Base-by-base conservation (phyloP, 1,284 basidiomycete species). In the Spongispora temasekensis region DNA sequence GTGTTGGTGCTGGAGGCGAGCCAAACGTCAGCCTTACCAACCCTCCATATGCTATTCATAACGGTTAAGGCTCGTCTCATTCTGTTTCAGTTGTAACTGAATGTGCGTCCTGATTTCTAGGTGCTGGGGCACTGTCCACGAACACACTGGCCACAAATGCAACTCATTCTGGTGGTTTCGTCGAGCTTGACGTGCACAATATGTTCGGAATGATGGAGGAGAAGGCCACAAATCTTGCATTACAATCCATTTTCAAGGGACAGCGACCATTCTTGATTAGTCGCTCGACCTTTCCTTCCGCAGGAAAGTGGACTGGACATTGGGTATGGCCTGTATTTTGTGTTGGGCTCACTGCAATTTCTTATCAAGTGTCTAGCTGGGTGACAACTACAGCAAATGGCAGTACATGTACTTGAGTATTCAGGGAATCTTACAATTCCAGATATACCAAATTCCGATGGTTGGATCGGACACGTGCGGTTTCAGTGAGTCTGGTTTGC, bases 401-500 rank as follows among this genome's bases (percentile, higher is more conserved):
- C 71, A 83, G 53, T 89, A 87, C 75, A 77, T 88, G 77, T 75
- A 81, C 50, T 72, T 81, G 64, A 82, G 75, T 46, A 85, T 87
- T 64, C 83, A 89, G 72, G 90, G 89, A 7, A 76, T 89, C 42
- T 76, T 92, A 13, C 89, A 91, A 70, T 91, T 91, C 81, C 89
- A 90, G 74, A 76, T 91, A 52, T 89, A 85, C 80, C 85, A 89
- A 68, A 86, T 90, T 61, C 89, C 88, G 3, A 87, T 92, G 74
- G 89, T 91, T 27, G 91, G 91, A 17, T 86, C 90, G 2, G 90
- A 92, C 64, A 84, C 84, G 1, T 90, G 87, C 70, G 87, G 85
- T 17, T 88, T 88, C 76, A 78, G 82, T 84, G 64, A 61, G 81
- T 75, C 19, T 28, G 31, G 25, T 44, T 57, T 56, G 30, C 40